Conservation (phyloP, 306 rosid genomes). For the Cicer bijugum region DNA sequence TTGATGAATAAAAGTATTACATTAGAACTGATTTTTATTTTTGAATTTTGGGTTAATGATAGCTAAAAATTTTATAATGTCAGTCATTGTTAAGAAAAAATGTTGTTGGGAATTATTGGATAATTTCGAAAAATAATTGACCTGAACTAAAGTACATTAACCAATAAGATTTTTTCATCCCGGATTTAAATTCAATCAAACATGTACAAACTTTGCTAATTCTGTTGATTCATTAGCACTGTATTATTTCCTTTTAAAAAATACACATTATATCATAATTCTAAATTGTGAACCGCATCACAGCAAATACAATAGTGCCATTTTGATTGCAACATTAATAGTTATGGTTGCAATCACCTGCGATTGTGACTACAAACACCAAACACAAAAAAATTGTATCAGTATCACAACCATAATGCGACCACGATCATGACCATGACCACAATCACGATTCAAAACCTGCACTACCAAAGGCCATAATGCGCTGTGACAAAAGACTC, state of each 20-base stretch:
- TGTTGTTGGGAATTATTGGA: too few relatives aligned
- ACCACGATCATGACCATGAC: background rate
- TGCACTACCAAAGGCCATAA: conserved; percentile 6
- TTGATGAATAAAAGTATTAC: too few relatives aligned
- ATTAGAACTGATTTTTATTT: too few relatives aligned
- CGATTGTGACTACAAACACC: background rate
- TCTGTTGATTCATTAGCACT: background rate
- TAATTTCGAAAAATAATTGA: too few relatives aligned
- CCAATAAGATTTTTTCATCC: too few relatives aligned
- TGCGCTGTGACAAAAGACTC: background rate
- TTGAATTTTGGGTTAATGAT: too few relatives aligned
- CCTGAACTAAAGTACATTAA: too few relatives aligned
- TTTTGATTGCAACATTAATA: background rate
- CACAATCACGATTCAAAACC: background rate
- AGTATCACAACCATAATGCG: background rate
- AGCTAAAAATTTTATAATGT: too few relatives aligned
- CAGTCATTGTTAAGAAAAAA: too few relatives aligned
- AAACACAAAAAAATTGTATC: background rate
- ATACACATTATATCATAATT: background rate
- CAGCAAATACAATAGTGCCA: background rate
- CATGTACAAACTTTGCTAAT: background rate
- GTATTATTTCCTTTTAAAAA: background rate
- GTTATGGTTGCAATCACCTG: background rate
- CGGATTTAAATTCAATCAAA: too few relatives aligned
- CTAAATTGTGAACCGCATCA: conserved; percentile 3